These are phyloP conservation scores for Jamesozyma gamospora DNA, from an alignment of 805 yeast genomes.

Conservation along the genomic window DNA sequence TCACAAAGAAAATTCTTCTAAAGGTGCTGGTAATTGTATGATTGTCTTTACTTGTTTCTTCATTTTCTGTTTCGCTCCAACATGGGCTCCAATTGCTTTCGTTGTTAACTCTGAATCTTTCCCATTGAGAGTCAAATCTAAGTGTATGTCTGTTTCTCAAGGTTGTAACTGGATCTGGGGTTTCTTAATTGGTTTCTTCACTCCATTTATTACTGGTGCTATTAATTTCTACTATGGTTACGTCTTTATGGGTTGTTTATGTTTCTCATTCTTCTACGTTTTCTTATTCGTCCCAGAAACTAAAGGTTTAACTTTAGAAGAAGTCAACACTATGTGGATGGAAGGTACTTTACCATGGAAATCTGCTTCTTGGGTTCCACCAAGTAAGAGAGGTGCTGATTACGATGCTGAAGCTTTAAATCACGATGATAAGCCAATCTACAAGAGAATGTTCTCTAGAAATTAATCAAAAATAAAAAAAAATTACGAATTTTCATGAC, in stretches of 20 bases:
- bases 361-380: conserved; percentile 39
- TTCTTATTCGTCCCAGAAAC: conserved; percentile 1
- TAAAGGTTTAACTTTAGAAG: conserved; percentile 48
- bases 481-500: too few species aligned
- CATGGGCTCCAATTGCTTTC: conserved; percentile 1
- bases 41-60: conserved; percentile 2
- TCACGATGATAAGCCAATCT: conserved; percentile 19
- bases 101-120: conserved; percentile 1
- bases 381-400: conserved; percentile 19
- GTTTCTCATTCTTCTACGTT: background rate
- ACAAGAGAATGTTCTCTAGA: conserved; percentile 11
- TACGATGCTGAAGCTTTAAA: conserved; percentile 13
- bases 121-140: conserved; percentile 2
- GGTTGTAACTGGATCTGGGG: conserved; percentile 1
- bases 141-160: conserved; percentile 1
- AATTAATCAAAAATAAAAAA: background rate
- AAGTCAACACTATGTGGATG: conserved; percentile 54
- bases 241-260: conserved; percentile 1
- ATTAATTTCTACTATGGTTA: conserved; percentile 1
- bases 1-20: background rate
- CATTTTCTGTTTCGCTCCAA: conserved; percentile 1
- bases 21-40: conserved; percentile 4
- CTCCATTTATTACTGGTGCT: conserved; percentile 1
- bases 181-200: conserved; percentile 1
- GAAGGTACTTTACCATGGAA: conserved; percentile 20